Percentiles rank a stretch among this genome's conserved stretches.
Conservation (phyloP, 768 basidiomycete species). For the Leccinum rimulosum region DNA sequence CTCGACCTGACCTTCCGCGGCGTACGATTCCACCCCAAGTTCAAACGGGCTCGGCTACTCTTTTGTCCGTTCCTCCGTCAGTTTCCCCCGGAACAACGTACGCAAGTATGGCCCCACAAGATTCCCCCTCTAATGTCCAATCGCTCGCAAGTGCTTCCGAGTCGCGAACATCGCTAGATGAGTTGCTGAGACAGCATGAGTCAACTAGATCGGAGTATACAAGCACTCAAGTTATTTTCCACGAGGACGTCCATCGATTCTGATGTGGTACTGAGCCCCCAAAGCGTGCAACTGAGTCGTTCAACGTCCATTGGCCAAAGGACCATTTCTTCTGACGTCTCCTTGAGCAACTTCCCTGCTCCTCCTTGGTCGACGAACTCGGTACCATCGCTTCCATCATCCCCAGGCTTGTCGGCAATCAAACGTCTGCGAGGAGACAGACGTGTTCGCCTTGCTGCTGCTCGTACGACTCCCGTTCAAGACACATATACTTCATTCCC, state of each 20-base stretch:
- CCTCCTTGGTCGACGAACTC: constrained; percentile 44
- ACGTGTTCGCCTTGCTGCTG: constrained; percentile 16
- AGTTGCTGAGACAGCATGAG: constrained; percentile 56
- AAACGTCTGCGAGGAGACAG: constrained; percentile 24
- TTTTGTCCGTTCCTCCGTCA: constrained; percentile 1
- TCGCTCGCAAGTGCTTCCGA: constrained; percentile 7
- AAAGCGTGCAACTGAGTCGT: constrained; percentile 14
- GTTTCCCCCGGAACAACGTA: background rate
- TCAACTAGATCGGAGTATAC: constrained; percentile 65
- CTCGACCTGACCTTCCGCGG: background rate
- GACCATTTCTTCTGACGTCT: constrained; percentile 48
- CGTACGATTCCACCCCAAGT: constrained; percentile 1
- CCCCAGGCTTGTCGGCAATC: constrained; percentile 6
- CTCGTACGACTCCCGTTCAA: constrained; percentile 3
- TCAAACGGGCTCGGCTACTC: background rate
- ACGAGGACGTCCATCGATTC: constrained; percentile 25
- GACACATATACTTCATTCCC: constrained; percentile 15
- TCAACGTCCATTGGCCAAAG: constrained; percentile 26
- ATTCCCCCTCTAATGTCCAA: constrained; percentile 43
- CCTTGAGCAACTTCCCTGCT: constrained; percentile 66
- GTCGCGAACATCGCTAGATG: constrained; percentile 42
- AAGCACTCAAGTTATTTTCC: constrained; percentile 50
- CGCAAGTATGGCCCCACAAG: constrained; percentile 4
- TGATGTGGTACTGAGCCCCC: constrained; percentile 28
- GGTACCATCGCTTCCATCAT: constrained; percentile 18